phyloP scores from a whole-genome alignment of 2,329 filamentous ascomycete genomes.

The Cladophialophora carrionii region DNA sequence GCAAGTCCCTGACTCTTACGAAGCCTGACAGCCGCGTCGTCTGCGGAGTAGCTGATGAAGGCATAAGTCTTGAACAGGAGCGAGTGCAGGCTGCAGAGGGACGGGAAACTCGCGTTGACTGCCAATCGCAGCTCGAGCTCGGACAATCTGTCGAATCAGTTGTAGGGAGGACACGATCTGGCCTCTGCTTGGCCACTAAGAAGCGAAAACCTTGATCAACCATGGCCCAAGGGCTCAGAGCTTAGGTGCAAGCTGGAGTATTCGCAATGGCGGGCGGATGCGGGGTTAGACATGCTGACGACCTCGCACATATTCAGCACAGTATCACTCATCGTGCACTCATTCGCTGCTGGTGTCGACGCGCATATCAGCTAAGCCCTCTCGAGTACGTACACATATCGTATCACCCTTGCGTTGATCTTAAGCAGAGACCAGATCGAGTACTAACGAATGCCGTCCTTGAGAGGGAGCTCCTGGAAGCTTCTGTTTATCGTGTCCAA shows the following conservation, averaged over 20 bases:
- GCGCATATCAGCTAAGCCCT: not conserved
- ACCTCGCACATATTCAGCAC: too few species aligned
- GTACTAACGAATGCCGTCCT: not conserved
- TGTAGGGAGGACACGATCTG: not conserved
- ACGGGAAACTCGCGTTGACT: not conserved
- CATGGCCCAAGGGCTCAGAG: not conserved
- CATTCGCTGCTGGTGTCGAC: not conserved
- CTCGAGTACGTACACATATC: not conserved
- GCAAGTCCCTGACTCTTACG: not conserved
- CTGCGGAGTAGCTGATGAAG: constrained; percentile 4
- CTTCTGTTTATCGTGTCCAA: not conserved
- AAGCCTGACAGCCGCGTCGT: constrained; percentile 1
- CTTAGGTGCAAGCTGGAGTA: not conserved
- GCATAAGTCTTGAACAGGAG: not conserved
- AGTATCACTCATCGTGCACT: not conserved
- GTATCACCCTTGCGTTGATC: not conserved
- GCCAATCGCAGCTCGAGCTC: not conserved
- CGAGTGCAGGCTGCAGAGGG: not conserved
- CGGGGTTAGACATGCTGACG: not conserved
- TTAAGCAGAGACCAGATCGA: not conserved
- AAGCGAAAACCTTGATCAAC: not conserved
- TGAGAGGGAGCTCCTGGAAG: not conserved
- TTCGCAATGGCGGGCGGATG: not conserved
- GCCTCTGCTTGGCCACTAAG: not conserved
- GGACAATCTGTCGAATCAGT: not conserved